phyloP scores from a whole-genome alignment of 805 yeast species.

The Jamesozyma hellenica region DNA sequence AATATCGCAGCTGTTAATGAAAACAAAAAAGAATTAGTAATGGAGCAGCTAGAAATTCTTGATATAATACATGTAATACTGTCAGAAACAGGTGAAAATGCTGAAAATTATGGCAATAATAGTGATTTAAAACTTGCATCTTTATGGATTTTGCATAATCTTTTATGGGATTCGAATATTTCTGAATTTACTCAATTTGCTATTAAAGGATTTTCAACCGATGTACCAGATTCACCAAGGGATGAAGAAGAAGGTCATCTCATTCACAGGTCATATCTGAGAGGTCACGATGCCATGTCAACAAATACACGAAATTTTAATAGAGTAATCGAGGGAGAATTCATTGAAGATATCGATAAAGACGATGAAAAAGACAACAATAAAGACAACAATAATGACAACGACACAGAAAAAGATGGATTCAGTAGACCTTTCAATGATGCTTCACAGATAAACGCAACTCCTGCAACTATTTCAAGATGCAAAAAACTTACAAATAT shows the following conservation, averaged over 20 bases:
- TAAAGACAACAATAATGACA: no score
- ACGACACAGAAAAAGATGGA: constrained; percentile 9
- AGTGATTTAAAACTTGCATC: constrained; percentile 23
- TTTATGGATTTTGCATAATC: constrained; percentile 26
- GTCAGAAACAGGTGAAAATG: constrained; percentile 12
- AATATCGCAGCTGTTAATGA: constrained; percentile 29
- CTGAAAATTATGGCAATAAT: constrained; percentile 16
- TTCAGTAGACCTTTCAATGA: constrained; percentile 10
- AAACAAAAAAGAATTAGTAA: constrained; percentile 24
- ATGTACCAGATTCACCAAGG: not conserved
- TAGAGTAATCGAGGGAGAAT: no score
- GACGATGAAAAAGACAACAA: constrained; percentile 3
- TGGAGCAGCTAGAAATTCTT: constrained; percentile 25
- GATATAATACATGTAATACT: constrained; percentile 19
- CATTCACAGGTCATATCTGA: no score
- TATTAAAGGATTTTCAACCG: constrained; percentile 5
- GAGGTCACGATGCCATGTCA: no score
- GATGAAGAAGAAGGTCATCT: not conserved
- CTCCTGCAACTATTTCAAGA: constrained; percentile 18
- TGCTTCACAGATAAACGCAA: constrained; percentile 8
- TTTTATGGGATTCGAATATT: constrained; percentile 26
- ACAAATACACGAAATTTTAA: no score
- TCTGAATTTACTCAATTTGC: constrained; percentile 19
- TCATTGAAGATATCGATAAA: no score
- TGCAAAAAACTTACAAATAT: constrained; percentile 22